Percentiles rank a stretch among this genome's conserved stretches.
These are phyloP conservation scores for Sporormia fimetaria DNA, from an alignment of 495 filamentous ascomycete genomes.

Conservation along the genomic window DNA sequence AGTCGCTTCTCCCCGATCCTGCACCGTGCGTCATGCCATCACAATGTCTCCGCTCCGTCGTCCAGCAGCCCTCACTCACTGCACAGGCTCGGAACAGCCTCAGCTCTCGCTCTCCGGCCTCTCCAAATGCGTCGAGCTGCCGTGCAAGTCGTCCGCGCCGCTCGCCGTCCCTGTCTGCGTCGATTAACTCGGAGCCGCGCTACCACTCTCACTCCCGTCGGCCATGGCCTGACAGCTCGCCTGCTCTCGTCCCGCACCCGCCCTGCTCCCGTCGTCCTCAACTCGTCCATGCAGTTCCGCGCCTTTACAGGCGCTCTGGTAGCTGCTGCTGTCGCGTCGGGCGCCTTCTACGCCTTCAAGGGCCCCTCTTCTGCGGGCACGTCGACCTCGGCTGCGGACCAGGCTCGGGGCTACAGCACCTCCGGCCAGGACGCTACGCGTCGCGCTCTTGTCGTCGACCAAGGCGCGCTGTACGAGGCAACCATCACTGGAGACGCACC, in stretches of 20 bases:
- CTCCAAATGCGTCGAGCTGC: constrained; percentile 52
- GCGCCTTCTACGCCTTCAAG: constrained; percentile 51
- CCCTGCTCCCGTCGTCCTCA: constrained; percentile 30
- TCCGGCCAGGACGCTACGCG: constrained; percentile 21
- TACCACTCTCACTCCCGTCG: constrained; percentile 37
- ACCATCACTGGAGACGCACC: constrained; percentile 71
- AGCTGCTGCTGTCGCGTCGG: constrained; percentile 50
- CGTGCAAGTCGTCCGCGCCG: constrained; percentile 49
- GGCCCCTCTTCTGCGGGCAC: constrained; percentile 20
- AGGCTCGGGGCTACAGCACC: constrained; percentile 3
- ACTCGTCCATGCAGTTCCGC: constrained; percentile 54
- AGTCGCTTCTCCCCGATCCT: too few relatives aligned
- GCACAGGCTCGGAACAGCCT: too few relatives aligned
- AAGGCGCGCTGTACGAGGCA: constrained; percentile 73
- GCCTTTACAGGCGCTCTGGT: constrained; percentile 51
- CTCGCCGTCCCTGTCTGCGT: constrained; percentile 47
- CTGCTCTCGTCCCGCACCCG: constrained; percentile 35
- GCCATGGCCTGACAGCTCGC: constrained; percentile 39
- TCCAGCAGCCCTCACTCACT: neutral
- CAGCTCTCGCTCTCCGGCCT: neutral
- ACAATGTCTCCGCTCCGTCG: neutral
- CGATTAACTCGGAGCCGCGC: constrained; percentile 40
- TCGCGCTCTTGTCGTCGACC: constrained; percentile 60
- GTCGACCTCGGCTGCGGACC: constrained; percentile 3
- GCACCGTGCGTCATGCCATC: too few relatives aligned